Evolutionary conservation across 2,329 filamentous ascomycete genomes (phyloP).

Genomic region (Chalara sp.): DNA sequence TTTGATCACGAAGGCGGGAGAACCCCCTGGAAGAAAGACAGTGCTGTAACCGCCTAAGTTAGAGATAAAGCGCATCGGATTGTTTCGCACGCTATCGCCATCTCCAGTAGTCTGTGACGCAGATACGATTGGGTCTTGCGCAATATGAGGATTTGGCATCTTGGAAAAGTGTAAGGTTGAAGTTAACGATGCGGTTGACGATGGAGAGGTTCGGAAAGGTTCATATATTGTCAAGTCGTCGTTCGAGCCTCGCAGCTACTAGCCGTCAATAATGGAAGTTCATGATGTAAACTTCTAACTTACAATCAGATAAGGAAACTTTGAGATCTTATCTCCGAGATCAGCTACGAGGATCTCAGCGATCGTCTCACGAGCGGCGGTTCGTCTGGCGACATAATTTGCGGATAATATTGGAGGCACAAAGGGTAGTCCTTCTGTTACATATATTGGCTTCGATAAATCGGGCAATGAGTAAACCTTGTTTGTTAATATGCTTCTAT

Average conservation of each 20-base stretch:
- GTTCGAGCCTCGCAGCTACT: slow-evolving; percentile 65
- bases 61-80: slow-evolving; percentile 36
- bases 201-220: slow-evolving; percentile 52
- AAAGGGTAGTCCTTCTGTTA: slow-evolving; percentile 70
- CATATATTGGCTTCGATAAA: slow-evolving; percentile 63
- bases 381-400: slow-evolving; percentile 64
- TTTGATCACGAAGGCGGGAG: slow-evolving; percentile 77
- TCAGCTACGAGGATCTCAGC: slow-evolving; percentile 79
- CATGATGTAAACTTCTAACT: slow-evolving; percentile 25
- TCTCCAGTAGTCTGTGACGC: slow-evolving; percentile 43
- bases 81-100: slow-evolving; percentile 34
- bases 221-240: slow-evolving; percentile 87
- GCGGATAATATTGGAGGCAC: slow-evolving; percentile 69
- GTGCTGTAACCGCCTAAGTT: slow-evolving; percentile 73
- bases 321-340: slow-evolving; percentile 66
- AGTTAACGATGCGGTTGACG: slow-evolving; percentile 13
- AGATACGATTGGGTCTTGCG: slow-evolving; percentile 45
- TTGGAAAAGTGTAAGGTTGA: slow-evolving; percentile 68
- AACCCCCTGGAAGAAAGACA: slow-evolving; percentile 75
- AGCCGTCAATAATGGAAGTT: slow-evolving; percentile 1
- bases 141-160: slow-evolving; percentile 59
- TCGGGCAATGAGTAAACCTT: slow-evolving; percentile 74
- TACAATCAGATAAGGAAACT: slow-evolving; percentile 76
- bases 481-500: slow-evolving; percentile 8
- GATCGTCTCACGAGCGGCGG: slow-evolving; percentile 64